A percentile compares a stretch with the other conserved stretches of the same genome.
Conservation (phyloP, 2,329 filamentous ascomycete species). For the Botrytis porri region DNA sequence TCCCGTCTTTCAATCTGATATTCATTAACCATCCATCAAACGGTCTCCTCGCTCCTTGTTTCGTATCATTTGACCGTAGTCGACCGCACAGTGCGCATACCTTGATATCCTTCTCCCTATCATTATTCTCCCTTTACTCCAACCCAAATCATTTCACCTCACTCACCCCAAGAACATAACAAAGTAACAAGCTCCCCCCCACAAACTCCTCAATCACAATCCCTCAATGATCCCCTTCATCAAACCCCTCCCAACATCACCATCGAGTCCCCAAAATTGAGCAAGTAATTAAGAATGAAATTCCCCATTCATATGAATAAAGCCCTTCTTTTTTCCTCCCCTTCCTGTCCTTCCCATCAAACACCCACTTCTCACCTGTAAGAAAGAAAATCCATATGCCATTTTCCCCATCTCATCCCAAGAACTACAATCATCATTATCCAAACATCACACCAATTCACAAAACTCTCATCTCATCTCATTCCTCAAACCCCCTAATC, state of each 20-base stretch:
- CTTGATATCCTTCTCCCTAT: neutral
- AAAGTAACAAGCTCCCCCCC: neutral
- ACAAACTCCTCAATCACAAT: neutral
- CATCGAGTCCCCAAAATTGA: neutral
- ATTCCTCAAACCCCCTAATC: neutral
- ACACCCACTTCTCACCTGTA: rapidly evolving
- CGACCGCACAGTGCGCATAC: neutral
- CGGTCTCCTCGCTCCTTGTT: no score
- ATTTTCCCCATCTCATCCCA: no score
- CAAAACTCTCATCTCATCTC: no score
- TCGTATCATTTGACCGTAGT: neutral
- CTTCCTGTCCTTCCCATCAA: neutral
- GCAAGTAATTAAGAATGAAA: neutral
- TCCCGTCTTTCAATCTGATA: neutral
- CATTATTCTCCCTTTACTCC: neutral
- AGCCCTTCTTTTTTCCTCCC: neutral
- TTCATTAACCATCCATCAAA: neutral
- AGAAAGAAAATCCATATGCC: neutral
- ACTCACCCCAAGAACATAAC: neutral
- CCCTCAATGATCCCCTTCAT: no score
- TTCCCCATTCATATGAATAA: neutral
- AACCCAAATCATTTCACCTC: neutral
- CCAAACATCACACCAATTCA: no score
- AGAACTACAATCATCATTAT: no score
- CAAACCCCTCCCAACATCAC: no score